Evolutionary conservation across 169 alveolate genomes (phyloP).

Genomic region (Fabrea salina): DNA sequence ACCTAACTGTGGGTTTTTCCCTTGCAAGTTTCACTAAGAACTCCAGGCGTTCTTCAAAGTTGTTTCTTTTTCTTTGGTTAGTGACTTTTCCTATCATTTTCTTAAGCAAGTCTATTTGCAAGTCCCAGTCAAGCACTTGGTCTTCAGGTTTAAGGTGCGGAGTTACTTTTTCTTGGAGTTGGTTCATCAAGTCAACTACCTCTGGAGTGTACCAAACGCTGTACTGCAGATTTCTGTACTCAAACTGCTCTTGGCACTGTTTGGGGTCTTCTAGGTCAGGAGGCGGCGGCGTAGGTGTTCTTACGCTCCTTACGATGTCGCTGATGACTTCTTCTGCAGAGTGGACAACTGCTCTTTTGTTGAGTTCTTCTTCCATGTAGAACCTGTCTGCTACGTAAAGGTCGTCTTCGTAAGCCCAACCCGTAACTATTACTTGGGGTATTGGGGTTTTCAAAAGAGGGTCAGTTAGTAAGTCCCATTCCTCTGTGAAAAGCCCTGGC

Average conservation of each 20-base stretch:
- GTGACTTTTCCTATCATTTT: constrained; percentile 35
- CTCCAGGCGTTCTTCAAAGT: constrained; percentile 32
- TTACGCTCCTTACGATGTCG: constrained; percentile 42
- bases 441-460: constrained; percentile 42
- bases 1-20: constrained; percentile 35
- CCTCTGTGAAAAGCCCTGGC: constrained; percentile 60
- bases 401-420: constrained; percentile 46
- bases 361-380: not conserved
- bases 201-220: constrained; percentile 41
- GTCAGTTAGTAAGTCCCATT: constrained; percentile 60
- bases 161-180: constrained; percentile 3
- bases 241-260: constrained; percentile 43
- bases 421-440: constrained; percentile 41
- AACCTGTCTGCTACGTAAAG: constrained; percentile 29
- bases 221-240: constrained; percentile 34
- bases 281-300: constrained; percentile 52
- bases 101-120: constrained; percentile 40
- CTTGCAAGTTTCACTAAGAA: constrained; percentile 33
- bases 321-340: constrained; percentile 33
- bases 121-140: constrained; percentile 43
- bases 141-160: not conserved
- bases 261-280: constrained; percentile 49
- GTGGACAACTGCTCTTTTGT: not conserved
- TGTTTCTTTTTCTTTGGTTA: constrained; percentile 20
- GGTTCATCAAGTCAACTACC: constrained; percentile 32